Percentiles rank a stretch among this genome's conserved stretches.
Conservation (phyloP, 202 grass and related monocot genomes). For the Bolboschoenoplectus hybrid region DNA sequence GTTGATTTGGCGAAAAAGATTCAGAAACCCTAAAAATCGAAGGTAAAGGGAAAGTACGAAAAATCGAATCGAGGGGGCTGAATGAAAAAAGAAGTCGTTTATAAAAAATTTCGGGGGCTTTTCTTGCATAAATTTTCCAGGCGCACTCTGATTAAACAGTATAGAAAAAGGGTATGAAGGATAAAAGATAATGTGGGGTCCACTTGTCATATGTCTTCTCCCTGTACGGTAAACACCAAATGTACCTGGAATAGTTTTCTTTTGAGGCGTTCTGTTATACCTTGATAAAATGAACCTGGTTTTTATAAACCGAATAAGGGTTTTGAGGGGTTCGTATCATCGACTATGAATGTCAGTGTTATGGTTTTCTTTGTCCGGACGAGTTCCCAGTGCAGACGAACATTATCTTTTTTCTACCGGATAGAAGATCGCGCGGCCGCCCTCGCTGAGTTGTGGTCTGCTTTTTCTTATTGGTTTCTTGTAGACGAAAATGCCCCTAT, state of each 20-base stretch:
- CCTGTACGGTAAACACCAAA: neutral
- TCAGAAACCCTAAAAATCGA: slow-evolving; percentile 45
- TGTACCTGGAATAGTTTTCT: neutral
- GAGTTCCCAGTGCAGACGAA: neutral
- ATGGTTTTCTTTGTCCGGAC: neutral
- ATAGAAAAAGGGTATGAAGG: neutral
- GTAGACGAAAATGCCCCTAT: slow-evolving; percentile 41
- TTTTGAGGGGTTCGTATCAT: too few species aligned
- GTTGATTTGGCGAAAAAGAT: slow-evolving; percentile 4
- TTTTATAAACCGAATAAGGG: neutral
- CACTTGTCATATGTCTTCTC: neutral
- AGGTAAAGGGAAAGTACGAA: slow-evolving; percentile 26
- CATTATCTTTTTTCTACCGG: slow-evolving; percentile 7
- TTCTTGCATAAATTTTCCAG: slow-evolving; percentile 33
- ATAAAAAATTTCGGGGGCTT: slow-evolving; percentile 37
- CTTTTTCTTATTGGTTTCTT: slow-evolving; percentile 23
- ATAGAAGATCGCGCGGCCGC: slow-evolving; percentile 32
- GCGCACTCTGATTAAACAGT: neutral
- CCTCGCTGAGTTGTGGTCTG: slow-evolving; percentile 30
- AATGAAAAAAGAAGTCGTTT: slow-evolving; percentile 32
- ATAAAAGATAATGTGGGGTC: neutral
- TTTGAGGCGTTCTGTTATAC: neutral
- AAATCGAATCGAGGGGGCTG: slow-evolving; percentile 20
- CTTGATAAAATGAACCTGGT: neutral
- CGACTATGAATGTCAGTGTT: neutral